Percentiles rank a stretch among this genome's conserved stretches.
These are phyloP conservation scores for Phaeosphaeria sp. DNA, from an alignment of 2,329 filamentous ascomycete genomes.

Conservation along the genomic window DNA sequence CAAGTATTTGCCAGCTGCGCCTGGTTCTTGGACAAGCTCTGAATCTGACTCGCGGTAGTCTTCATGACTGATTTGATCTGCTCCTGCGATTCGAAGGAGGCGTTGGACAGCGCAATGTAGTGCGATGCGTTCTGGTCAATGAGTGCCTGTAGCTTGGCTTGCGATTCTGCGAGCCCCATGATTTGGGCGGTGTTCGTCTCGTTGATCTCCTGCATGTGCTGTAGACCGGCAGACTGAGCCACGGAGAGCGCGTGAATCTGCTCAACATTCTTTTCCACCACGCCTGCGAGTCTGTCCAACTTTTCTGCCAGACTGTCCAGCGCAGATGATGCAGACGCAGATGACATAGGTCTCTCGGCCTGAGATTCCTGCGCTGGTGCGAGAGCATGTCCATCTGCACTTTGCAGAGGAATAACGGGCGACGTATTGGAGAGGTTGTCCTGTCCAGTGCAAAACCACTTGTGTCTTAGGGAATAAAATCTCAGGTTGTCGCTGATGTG, in stretches of 20 bases:
- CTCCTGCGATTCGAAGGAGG: slow-evolving; percentile 38
- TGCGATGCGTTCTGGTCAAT: slow-evolving; percentile 44
- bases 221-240: slow-evolving; percentile 42
- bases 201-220: slow-evolving; percentile 47
- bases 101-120: slow-evolving; percentile 45
- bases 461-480: slow-evolving; percentile 38
- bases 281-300: slow-evolving; percentile 32
- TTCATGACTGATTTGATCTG: slow-evolving; percentile 35
- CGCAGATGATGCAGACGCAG: slow-evolving; percentile 15
- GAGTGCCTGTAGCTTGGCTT: slow-evolving; percentile 37
- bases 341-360: slow-evolving; percentile 9
- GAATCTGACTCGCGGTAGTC: slow-evolving; percentile 36
- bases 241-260: slow-evolving; percentile 44
- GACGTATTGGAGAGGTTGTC: slow-evolving; percentile 28
- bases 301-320: slow-evolving; percentile 31
- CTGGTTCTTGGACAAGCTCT: slow-evolving; percentile 36
- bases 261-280: slow-evolving; percentile 39
- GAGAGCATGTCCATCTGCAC: slow-evolving; percentile 31
- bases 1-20: slow-evolving; percentile 36
- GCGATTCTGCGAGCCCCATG: slow-evolving; percentile 40
- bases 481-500: slow-evolving; percentile 40
- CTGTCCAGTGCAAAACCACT: slow-evolving; percentile 43
- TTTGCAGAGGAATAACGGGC: slow-evolving; percentile 40
- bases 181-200: slow-evolving; percentile 45
- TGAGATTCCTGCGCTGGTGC: slow-evolving; percentile 7